Evolutionary conservation across 352 stramenopile genomes (phyloP), one percentile per base, ranked within the genome.

Genomic region (Phytophthora pisi): DNA sequence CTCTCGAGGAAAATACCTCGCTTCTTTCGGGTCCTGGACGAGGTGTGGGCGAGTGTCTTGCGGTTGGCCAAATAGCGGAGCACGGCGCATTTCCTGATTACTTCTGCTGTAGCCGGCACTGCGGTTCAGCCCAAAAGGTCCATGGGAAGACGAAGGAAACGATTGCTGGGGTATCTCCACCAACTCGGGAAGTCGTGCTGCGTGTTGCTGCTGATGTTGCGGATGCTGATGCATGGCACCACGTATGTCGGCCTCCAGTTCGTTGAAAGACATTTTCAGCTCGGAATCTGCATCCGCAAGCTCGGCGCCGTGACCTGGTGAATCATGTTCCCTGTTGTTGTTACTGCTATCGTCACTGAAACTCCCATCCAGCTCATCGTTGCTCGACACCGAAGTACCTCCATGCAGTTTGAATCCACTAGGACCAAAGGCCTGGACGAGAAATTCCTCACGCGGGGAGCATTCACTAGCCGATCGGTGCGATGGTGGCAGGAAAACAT

Each of bases 1-100:
- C 64, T 94, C 79, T 68, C 98, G 86, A 80, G 97, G 82, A 40
- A 96, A 90, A 30, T 78, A 83, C 0, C 79, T 75, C 79, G 88
- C 88, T 47, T 83, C 83, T 52, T 74, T 78, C 15, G 77, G 71
- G 15, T 42, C 68, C 11, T 51, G 46, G 20, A 68, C 18, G 15
- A 52, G 20, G 47, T 66, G 46, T 36, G 58, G 31, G 3, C 50
- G 57, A 47, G 52, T 42, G 18, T 61, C 55, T 26, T 66, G 49
- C n/a, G 51, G 54, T 15, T 57, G 69, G 24, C 24, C 57, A 59
- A 54, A 71, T 28, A 53, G 31, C 18, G 47, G 1, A 15, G 57
- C 43, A 51, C 57, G 60, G 28, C 68, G 56, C 4, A 68, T 18
- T 0, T 76, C 46, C 43, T 77, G 67, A 51, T 73, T 75, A 38